These are phyloP conservation scores for Penicillium sumatraense DNA, from an alignment of 2,329 filamentous ascomycete species.

Conservation along the genomic window DNA sequence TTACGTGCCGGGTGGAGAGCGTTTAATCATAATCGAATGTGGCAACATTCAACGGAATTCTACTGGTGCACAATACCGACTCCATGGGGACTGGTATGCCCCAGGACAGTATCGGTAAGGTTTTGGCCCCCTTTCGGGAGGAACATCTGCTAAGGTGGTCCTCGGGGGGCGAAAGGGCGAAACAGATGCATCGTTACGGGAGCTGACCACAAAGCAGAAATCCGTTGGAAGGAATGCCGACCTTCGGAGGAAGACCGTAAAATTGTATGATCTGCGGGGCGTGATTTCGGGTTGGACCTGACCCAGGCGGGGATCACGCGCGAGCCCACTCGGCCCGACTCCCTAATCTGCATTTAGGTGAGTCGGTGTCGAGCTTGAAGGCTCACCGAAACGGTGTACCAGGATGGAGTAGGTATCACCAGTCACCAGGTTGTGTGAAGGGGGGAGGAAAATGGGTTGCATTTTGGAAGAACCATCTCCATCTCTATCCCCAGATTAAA, in stretches of 20 bases:
- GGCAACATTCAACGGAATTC: neutral
- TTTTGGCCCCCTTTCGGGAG: neutral
- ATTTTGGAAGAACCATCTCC: neutral
- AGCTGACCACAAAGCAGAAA: neutral
- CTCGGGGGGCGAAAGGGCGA: neutral
- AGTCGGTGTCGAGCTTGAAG: neutral
- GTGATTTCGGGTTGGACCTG: neutral
- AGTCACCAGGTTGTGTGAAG: neutral
- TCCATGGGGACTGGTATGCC: neutral
- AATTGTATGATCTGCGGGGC: conserved; percentile 4
- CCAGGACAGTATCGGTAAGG: neutral
- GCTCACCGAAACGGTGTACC: neutral
- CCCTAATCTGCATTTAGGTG: neutral
- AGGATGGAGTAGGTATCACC: too few species aligned
- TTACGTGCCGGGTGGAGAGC: conserved; percentile 9
- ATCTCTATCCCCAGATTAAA: neutral
- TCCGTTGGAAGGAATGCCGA: neutral
- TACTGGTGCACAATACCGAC: neutral
- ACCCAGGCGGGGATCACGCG: neutral
- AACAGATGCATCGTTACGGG: neutral
- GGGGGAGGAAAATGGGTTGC: too few species aligned
- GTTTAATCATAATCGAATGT: neutral
- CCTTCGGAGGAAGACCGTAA: neutral
- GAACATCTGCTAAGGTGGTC: neutral
- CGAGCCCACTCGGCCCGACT: conserved; percentile 2